Evolutionary conservation across 345 rosid genomes (phyloP), one percentile per base, ranked within the genome.

Genomic region (Hirschfeldia incana): DNA sequence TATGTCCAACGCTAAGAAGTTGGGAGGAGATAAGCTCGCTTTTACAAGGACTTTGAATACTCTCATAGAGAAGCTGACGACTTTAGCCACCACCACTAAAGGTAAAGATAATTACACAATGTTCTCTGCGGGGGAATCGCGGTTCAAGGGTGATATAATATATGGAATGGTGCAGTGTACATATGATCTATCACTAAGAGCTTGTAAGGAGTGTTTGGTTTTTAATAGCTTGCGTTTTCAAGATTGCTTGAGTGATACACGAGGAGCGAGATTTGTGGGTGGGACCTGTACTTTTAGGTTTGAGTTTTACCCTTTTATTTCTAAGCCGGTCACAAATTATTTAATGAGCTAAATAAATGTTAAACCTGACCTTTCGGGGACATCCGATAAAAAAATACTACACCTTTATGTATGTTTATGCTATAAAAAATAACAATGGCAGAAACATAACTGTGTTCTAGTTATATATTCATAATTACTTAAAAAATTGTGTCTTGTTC

Each of bases 131-230:
- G 62, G 62, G 62, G 62, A 58, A 30, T 21, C 6, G 29, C 1
- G 29, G 29, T 58, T 8, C 30, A 9, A 59, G n/a, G 57, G 57
- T 49, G 57, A 49, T 49, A 59, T 1, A n/a, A 3, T 59, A n/a
- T 59, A 59, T 26, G 32, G 63, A 59, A 59, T 59, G 63, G 63
- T 59, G n/a, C 63, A 59, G 32, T 59, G 63, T 59, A 59, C 30
- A 28, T 28, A 59, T 26, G 32, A 59, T 7, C 1, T 59, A 26
- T 9, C 63, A 4, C 5, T 1, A 8, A 26, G 1, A 28, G 63
- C 13, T 59, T 59, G 63, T 59, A 4, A 26, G n/a, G 63, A 59
- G 32, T 59, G 63, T 27, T 10, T 59, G 32, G 32, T 4, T 1
- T 3, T 1, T 59, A 26, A 59, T 26, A 4, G 12, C 32, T 4